These are phyloP conservation scores for Tympanopsis confertula DNA, from an alignment of 2,329 filamentous ascomycete species.

Conservation along the genomic window DNA sequence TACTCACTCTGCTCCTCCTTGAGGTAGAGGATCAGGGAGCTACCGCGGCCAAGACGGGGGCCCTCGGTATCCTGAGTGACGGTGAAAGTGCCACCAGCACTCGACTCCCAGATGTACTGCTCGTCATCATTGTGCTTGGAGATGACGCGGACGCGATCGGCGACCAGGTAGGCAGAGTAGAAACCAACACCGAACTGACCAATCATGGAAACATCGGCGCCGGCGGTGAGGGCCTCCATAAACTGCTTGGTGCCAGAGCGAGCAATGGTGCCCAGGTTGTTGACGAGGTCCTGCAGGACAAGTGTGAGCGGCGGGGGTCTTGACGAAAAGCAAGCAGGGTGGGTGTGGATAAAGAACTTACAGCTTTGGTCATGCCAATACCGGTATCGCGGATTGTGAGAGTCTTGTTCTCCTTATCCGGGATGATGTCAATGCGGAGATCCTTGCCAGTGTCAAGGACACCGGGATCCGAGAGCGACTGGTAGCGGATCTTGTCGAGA, in stretches of 20 bases:
- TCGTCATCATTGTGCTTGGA: slow-evolving; percentile 99
- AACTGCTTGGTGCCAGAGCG: slow-evolving; percentile 99
- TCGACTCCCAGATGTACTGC: slow-evolving; percentile 99
- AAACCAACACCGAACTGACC: slow-evolving; percentile 99
- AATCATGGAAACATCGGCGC: slow-evolving; percentile 99
- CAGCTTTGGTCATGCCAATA: slow-evolving; percentile 99
- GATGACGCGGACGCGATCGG: slow-evolving; percentile 87
- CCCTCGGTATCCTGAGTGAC: slow-evolving; percentile 83
- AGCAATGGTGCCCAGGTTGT: slow-evolving; percentile 99
- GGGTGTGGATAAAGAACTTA: slow-evolving; percentile 39
- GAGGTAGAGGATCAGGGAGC: slow-evolving; percentile 95
- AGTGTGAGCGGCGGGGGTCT: slow-evolving; percentile 19
- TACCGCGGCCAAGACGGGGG: slow-evolving; percentile 82
- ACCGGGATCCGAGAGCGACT: slow-evolving; percentile 89
- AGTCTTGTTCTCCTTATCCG: slow-evolving; percentile 94
- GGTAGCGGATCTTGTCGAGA: slow-evolving; percentile 99
- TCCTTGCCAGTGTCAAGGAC: slow-evolving; percentile 98
- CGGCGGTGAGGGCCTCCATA: slow-evolving; percentile 97
- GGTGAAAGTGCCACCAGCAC: slow-evolving; percentile 92
- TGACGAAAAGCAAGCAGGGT: not conserved
- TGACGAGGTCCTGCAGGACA: slow-evolving; percentile 73
- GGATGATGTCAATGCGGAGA: slow-evolving; percentile 97
- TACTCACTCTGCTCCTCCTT: slow-evolving; percentile 99
- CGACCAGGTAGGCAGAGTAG: slow-evolving; percentile 99
- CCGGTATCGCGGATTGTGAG: slow-evolving; percentile 93